Percentiles rank a stretch among this genome's conserved stretches.
Conservation (phyloP, 371 early-diverging fungal genomes). For the Lichtheimia corymbifera region DNA sequence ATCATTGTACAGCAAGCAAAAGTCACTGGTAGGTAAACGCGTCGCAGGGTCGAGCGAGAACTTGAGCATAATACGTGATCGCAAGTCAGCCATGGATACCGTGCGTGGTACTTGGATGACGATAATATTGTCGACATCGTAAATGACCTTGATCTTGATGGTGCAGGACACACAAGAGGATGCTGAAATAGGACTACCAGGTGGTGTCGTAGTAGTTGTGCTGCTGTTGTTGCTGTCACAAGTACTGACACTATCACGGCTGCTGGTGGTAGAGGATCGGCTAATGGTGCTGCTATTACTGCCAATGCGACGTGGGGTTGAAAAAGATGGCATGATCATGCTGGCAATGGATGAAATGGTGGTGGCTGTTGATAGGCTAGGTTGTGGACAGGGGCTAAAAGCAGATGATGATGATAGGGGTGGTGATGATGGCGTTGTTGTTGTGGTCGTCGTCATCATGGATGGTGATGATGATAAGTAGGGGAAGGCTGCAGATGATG, state of each 20-base stretch:
- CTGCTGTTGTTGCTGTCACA: slow-evolving; percentile 12
- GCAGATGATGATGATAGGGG: background rate
- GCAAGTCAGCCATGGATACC: slow-evolving; percentile 16
- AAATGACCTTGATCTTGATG: slow-evolving; percentile 33
- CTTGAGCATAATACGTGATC: slow-evolving; percentile 22
- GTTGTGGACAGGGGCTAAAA: too few species aligned
- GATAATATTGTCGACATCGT: slow-evolving; percentile 31
- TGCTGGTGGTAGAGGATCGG: slow-evolving; percentile 1
- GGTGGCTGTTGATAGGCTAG: background rate
- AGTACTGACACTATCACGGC: slow-evolving; percentile 9
- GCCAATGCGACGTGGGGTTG: background rate
- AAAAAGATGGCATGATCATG: background rate
- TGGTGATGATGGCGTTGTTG: slow-evolving; percentile 12
- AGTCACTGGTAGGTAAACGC: slow-evolving; percentile 15
- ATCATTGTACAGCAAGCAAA: slow-evolving; percentile 21
- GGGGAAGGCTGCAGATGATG: too few species aligned
- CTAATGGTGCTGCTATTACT: slow-evolving; percentile 11
- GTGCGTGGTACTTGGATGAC: slow-evolving; percentile 30
- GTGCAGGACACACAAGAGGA: background rate
- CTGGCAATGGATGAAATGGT: background rate
- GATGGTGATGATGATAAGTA: too few species aligned
- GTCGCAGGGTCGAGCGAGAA: slow-evolving; percentile 15
- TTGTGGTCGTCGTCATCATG: background rate
- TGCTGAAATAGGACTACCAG: background rate
- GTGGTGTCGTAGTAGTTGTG: slow-evolving; percentile 13